Percentiles rank a stretch among this genome's conserved stretches.
Conservation (phyloP, 176 grass and related monocot genomes). For the Oryza officinalis region DNA sequence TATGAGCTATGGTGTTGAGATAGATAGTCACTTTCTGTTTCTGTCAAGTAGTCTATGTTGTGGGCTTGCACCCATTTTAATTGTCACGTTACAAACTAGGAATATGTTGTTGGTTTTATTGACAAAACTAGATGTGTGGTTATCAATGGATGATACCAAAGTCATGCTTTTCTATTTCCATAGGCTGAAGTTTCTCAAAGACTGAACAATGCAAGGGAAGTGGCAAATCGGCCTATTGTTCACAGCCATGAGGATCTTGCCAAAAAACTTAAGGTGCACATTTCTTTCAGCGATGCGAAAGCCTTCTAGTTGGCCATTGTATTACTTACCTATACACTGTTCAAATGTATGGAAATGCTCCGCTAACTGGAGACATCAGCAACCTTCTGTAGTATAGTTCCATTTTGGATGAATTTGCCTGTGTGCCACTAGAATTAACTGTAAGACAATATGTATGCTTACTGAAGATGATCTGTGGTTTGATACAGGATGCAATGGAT, state of each 20-base stretch:
- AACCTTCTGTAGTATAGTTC: neutral
- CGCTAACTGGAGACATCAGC: neutral
- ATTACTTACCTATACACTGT: neutral
- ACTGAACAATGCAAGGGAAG: slow-evolving; percentile 78
- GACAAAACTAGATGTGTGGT: neutral
- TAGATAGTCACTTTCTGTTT: neutral
- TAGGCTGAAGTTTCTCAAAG: slow-evolving; percentile 90
- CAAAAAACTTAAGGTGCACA: slow-evolving; percentile 77
- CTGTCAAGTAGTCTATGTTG: neutral
- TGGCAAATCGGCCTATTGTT: slow-evolving; percentile 62
- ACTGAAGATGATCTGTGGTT: slow-evolving; percentile 14
- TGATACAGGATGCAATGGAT: slow-evolving; percentile 91
- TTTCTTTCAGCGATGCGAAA: neutral
- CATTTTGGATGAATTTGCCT: neutral
- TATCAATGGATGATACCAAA: slow-evolving; percentile 17
- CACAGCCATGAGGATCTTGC: slow-evolving; percentile 96
- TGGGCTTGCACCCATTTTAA: neutral
- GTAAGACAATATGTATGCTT: neutral
- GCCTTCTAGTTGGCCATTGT: neutral
- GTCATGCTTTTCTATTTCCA: slow-evolving; percentile 9
- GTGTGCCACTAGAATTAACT: too few species aligned
- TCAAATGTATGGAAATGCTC: neutral
- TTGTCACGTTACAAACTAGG: neutral
- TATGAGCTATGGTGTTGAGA: neutral
- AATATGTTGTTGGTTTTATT: neutral